These are phyloP conservation scores for Lecanicillium sp. DNA, from an alignment of 2,329 filamentous ascomycete species.

Conservation along the genomic window DNA sequence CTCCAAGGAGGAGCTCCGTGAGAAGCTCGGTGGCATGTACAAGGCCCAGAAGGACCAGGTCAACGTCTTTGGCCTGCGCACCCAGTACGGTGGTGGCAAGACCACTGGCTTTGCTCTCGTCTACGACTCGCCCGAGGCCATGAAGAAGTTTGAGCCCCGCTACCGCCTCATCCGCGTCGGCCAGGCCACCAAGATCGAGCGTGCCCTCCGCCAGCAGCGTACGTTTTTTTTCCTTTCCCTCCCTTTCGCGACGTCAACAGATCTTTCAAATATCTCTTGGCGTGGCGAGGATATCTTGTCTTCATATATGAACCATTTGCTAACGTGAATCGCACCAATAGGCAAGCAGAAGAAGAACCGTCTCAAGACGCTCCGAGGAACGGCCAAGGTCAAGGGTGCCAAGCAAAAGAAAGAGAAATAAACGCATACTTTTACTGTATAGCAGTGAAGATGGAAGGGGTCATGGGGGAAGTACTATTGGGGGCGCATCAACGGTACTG, in stretches of 20 bases:
- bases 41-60: constrained; percentile 97
- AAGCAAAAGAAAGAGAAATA: constrained; percentile 93
- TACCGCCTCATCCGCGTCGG: constrained; percentile 95
- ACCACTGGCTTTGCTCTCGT: constrained; percentile 97
- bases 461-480: not conserved
- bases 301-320: too few species aligned
- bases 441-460: constrained; percentile 1
- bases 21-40: constrained; percentile 92
- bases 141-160: constrained; percentile 99
- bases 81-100: constrained; percentile 99
- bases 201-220: constrained; percentile 98
- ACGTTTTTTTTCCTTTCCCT: constrained; percentile 41
- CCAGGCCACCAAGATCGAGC: constrained; percentile 89
- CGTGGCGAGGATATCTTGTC: too few species aligned
- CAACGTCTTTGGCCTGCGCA: constrained; percentile 96
- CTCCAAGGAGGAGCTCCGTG: constrained; percentile 96
- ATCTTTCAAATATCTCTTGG: too few species aligned
- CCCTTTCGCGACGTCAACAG: not conserved
- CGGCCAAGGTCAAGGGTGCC: constrained; percentile 95
- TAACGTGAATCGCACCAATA: constrained; percentile 35
- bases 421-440: constrained; percentile 29
- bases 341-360: constrained; percentile 99
- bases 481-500: constrained; percentile 10
- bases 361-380: constrained; percentile 96
- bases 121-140: constrained; percentile 95